Base-by-base conservation (phyloP, 2,329 filamentous ascomycete genomes). In the Alternaria tenuissima region DNA sequence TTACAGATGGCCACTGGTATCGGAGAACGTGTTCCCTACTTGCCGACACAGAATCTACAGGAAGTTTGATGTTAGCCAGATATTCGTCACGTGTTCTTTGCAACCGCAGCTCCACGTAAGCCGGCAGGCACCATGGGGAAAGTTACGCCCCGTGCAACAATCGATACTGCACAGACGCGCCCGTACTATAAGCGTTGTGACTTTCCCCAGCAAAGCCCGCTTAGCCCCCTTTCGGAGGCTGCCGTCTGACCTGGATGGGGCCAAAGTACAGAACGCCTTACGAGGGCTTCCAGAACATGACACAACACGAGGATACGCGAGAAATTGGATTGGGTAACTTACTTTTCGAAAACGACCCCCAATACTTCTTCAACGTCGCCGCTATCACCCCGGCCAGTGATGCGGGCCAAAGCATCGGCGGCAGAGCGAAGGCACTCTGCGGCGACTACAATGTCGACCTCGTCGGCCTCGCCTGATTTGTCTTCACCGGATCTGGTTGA, bases 341-440 rank as follows among this genome's bases (percentile, higher is more conserved):
- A 96, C 92, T 96, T 98, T 78, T 98, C 94, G 81, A 99, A 99
- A 4, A 99, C 94, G 22, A 99, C 94, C 0, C 95, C 95, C 44
- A 99, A 81, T 7, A 99, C 92, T 75, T 98, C 95, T 76, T 99
- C 94, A 16, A 98, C 93, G 78, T 98, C 94, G 3, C 93, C 92
- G 41, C 86, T 87, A 70, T 93, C 92, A 1, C 93, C 94, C 56
- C 88, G 88, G 0, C 95, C 95, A 1, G 93, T 98, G 70, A 98
- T 96, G 58, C 89, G 88, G 2, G 93, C 91, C n/a, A 78, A 62
- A 16, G 71, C 64, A n/a, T 77, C 74, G 39, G 74, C 76, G 12
- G 75, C 76, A n/a, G 69, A 69, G 43, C 95, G 89, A 56, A 99
- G 83, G 74, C 94, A 88, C 78, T 99, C 95, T 0, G 95, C 95